Base-by-base conservation (phyloP, 495 filamentous ascomycete genomes). In the Penicillium robsamsonii region DNA sequence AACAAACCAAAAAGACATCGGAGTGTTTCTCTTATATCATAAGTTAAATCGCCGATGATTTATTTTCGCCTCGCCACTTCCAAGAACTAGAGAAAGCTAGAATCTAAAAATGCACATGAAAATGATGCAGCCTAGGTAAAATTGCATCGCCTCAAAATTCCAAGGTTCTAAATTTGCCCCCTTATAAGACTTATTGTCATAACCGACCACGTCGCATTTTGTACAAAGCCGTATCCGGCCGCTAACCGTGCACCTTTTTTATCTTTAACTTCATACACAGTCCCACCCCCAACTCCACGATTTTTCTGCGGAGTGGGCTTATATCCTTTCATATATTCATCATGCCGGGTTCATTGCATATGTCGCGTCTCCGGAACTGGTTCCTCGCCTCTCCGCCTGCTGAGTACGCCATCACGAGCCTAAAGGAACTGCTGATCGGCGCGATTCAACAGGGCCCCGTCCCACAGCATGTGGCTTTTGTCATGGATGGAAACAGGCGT, bases 401-500 rank as follows among this genome's bases (percentile, higher is more conserved):
- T 52, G 91, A 96, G 81, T 96, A 89, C 82, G 82, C 79, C 12
- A 79, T 92, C 35, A 81, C 78, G 30, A 81, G 82, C 56, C 72
- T 92, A 11, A 86, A 90, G 60, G 86, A 91, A 59, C 75, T 95
- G 51, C 80, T 97, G 51, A 90, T 97, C 65, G 90, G 90, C 50
- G 88, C 92, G 18, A 75, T 97, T 31, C 86, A 84, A 54, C 91
- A 96, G 71, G 94, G 95, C 4, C 90, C 92, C 8, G 85, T 98
- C 47, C 94, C 94, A 13, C 84, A 87, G 59, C 94, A 98, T 84
- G 84, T 98, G 50, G 94, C 94, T 7, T 97, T 98, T 65, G 92
- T 96, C 53, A 97, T 97, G 95, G 94, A 98, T 71, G 94, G 94
- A 37, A 98, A 98, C 70, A 77, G 94, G 47, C 84, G 94, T 20